A percentile compares a stretch with the other conserved stretches of the same genome.
These are phyloP conservation scores for Crepidotus sp. DNA, from an alignment of 1,284 basidiomycete genomes.

Conservation along the genomic window DNA sequence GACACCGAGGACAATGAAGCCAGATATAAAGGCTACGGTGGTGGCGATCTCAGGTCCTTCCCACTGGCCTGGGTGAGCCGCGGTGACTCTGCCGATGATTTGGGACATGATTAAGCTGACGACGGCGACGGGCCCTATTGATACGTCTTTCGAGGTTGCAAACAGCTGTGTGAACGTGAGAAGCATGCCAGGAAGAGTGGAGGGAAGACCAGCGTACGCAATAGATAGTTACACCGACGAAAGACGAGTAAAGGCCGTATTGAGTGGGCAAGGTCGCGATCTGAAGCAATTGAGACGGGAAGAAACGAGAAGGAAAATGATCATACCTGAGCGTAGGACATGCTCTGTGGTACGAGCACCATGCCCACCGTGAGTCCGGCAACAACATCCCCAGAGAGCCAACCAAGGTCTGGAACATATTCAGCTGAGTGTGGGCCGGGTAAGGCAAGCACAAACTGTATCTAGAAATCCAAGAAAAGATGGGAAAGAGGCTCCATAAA, in stretches of 20 bases:
- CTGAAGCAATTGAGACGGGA: conserved; percentile 30
- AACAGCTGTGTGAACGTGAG: conserved; percentile 51
- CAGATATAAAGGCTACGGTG: conserved; percentile 80
- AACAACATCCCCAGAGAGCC: conserved; percentile 75
- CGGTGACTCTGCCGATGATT: conserved; percentile 64
- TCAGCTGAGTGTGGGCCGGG: not conserved
- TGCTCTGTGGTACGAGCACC: conserved; percentile 83
- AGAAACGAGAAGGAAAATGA: not conserved
- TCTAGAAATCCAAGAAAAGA: conserved; percentile 72
- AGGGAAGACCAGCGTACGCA: conserved; percentile 41
- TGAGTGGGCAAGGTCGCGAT: conserved; percentile 80
- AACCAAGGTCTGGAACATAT: conserved; percentile 39
- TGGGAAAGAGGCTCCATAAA: conserved; percentile 69
- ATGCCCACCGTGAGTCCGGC: conserved; percentile 84
- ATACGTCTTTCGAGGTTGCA: conserved; percentile 92
- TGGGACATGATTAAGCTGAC: conserved; percentile 91
- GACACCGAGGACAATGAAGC: conserved; percentile 88
- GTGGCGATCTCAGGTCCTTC: conserved; percentile 72
- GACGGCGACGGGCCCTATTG: conserved; percentile 94
- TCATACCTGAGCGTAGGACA: conserved; percentile 68
- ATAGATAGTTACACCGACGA: conserved; percentile 80
- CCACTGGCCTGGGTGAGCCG: conserved; percentile 47
- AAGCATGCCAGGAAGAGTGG: conserved; percentile 15
- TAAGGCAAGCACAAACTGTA: conserved; percentile 53
- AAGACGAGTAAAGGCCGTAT: conserved; percentile 94